Evolutionary conservation across 1,139 yeast species (phyloP), one percentile per base, ranked within the genome.

Genomic region (Candida sanyaensis): DNA sequence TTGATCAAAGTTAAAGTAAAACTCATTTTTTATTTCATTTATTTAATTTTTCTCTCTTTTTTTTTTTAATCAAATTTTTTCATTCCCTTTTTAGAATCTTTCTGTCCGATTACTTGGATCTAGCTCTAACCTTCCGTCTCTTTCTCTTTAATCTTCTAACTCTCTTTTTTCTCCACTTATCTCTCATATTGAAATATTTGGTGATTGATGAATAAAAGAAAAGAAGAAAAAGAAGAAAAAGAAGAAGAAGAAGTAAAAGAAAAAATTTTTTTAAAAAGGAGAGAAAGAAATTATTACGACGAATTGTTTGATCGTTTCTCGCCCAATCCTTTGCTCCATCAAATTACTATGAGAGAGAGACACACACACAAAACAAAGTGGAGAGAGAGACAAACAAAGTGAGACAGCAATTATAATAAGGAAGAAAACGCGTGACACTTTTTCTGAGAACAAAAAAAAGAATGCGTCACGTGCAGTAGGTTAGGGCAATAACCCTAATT

Each of bases 121-220:
- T 89, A 80, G 97, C 97, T 88, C 97, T 88, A 71, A 91, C 96
- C 96, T 90, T 90, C 96, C 97, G 96, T 87, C 97, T 88, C 96
- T 91, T 91, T 86, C 97, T 88, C 88, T 91, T 91, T 75, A 91
- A 89, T 89, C 97, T 89, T 89, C 97, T 90, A 80, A 87, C 96
- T 90, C 97, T 90, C 96, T 91, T 91, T 88, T 91, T 91, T 89
- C 96, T 90, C 97, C 96, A 89, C 86, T 87, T 87, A 80, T 84
- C 82, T 85, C 96, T 86, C 96, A 87, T 87, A 57, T 62, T 74
- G 69, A 71, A 65, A 66, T 63, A 63, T 62, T 62, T 60, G 58
- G 61, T 60, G 63, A 59, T 51, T 55, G 55, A 52, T 44, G 30
- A 47, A 29, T 47, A 41, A 41, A 32, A 37, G 29, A 41, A 50